Evolutionary conservation across 352 stramenopile species (phyloP).

Genomic region (Phytopythium oedochilum): DNA sequence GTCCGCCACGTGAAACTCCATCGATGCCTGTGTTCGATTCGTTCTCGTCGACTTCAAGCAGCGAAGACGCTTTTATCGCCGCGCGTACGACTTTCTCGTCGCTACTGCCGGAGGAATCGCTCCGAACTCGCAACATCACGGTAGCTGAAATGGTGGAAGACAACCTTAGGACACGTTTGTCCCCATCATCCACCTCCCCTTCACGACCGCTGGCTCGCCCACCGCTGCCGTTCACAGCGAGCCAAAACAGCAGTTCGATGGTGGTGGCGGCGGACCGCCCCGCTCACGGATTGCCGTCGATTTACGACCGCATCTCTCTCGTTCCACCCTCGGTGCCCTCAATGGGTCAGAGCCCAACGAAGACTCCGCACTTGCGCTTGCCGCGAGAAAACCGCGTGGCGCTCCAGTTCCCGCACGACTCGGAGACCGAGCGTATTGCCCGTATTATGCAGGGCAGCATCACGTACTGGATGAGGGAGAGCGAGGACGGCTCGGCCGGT

Average conservation of each 20-base stretch:
- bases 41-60: background rate
- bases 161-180: background rate
- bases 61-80: background rate
- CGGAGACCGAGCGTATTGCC: constrained; percentile 74
- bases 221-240: background rate
- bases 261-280: background rate
- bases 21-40: background rate
- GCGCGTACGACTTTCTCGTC: background rate
- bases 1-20: too few relatives aligned
- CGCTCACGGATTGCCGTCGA: background rate
- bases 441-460: constrained; percentile 75
- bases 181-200: background rate
- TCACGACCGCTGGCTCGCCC: background rate
- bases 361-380: background rate
- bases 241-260: background rate
- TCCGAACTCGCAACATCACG: too few relatives aligned
- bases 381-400: background rate
- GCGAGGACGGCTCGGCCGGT: background rate
- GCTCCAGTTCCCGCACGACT: constrained; percentile 29
- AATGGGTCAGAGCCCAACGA: background rate
- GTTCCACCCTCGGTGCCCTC: background rate
- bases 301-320: background rate
- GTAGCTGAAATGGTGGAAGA: too few relatives aligned
- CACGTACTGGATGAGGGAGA: constrained; percentile 50
- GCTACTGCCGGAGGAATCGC: background rate